These are phyloP conservation scores for Apodospora peruviana DNA, from an alignment of 495 filamentous ascomycete species.

Conservation along the genomic window DNA sequence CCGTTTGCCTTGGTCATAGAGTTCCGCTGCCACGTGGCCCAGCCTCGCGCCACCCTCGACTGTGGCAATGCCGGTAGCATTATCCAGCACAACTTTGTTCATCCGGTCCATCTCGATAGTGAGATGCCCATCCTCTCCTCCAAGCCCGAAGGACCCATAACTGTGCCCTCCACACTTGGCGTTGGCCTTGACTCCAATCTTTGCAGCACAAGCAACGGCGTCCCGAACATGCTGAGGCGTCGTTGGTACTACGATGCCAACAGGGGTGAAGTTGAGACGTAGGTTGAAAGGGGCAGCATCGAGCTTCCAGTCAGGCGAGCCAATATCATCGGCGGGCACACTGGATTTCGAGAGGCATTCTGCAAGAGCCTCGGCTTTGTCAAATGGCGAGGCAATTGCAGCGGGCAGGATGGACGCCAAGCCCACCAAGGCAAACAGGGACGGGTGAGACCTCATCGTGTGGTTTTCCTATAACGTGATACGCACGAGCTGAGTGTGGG, in stretches of 20 bases:
- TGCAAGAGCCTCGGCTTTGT: slow-evolving; percentile 25
- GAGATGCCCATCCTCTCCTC: slow-evolving; percentile 43
- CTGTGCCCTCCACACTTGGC: slow-evolving; percentile 44
- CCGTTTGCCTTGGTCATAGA: slow-evolving; percentile 38
- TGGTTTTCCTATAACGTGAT: slow-evolving; percentile 11
- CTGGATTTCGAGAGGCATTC: slow-evolving; percentile 32
- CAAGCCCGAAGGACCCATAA: slow-evolving; percentile 41
- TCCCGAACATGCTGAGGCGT: slow-evolving; percentile 34
- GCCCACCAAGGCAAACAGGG: slow-evolving; percentile 14
- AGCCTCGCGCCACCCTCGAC: slow-evolving; percentile 35
- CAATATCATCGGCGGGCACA: slow-evolving; percentile 27
- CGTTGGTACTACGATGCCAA: slow-evolving; percentile 34
- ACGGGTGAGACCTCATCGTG: slow-evolving; percentile 10
- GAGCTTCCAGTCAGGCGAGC: slow-evolving; percentile 32
- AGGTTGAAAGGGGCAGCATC: slow-evolving; percentile 38
- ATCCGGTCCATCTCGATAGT: slow-evolving; percentile 40
- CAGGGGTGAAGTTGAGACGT: slow-evolving; percentile 32
- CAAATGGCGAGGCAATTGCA: slow-evolving; percentile 9
- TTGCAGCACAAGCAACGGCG: slow-evolving; percentile 33
- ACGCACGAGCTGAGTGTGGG: not conserved
- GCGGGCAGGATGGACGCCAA: slow-evolving; percentile 8
- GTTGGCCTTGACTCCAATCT: slow-evolving; percentile 37
- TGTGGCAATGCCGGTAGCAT: slow-evolving; percentile 32
- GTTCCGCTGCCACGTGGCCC: slow-evolving; percentile 37
- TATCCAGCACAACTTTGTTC: slow-evolving; percentile 36